Evolutionary conservation across 2,329 filamentous ascomycete genomes (phyloP), one percentile per base, ranked within the genome.

Genomic region (Pseudogymnoascus sp.): DNA sequence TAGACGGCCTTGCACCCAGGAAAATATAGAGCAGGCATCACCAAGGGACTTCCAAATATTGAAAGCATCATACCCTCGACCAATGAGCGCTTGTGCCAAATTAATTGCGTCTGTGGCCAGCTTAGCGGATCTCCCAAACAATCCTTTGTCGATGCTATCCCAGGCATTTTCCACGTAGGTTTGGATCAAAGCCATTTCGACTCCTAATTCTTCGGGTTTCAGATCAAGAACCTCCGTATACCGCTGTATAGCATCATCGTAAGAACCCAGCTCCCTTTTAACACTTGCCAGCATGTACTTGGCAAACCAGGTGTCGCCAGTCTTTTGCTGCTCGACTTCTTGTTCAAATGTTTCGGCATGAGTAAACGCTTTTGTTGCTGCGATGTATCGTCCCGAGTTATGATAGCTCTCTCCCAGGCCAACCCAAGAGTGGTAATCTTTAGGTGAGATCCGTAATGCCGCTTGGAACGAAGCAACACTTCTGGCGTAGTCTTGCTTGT

Each of bases 331-430:
- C n/a, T 79, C 74, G 0, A 82, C 74, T 1, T 81, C 79, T 28
- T 84, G 80, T 66, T 93, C 90, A 4, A 96, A 80, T 62, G 83
- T 84, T 71, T 93, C 87, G 0, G 93, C 94, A 71, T 96, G 89
- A 35, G 90, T 80, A 68, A 97, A 94, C 0, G 94, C 92, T 71
- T 94, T 93, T 3, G 89, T 91, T 0, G 94, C 93, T n/a, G 94
- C 93, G 65, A 97, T 89, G 71, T 95, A 95, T 66, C 93, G 84
- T 8, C 94, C 93, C 14, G 92, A 96, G 69, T 90, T 94, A 73
- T 97, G 89, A 71, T 99, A 99, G 71, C 92, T 96, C 76, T 99
- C 94, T n/a, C 93, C 94, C 1, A 99, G 81, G 0, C 94, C 94
- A 23, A 99, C 90, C 85, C 93, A 99, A 0, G 91, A 96, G 75